Conservation (phyloP, 495 filamentous ascomycete species). For the Filosporella fistucella region DNA sequence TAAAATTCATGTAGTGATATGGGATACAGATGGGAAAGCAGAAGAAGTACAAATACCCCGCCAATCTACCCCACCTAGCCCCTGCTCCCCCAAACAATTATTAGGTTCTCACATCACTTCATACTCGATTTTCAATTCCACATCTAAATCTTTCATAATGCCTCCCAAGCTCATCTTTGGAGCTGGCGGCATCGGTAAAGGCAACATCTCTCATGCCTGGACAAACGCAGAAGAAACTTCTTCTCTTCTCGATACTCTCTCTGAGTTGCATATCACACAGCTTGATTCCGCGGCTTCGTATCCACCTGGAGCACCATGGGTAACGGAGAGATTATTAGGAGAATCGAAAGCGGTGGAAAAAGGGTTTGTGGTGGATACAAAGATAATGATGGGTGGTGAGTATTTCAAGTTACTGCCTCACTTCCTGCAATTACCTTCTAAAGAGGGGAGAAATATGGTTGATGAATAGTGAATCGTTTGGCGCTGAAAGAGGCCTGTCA, state of each 20-base stretch:
- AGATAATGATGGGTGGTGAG: too few species aligned
- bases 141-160: too few species aligned
- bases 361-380: conserved; percentile 27
- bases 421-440: too few species aligned
- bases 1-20: too few species aligned
- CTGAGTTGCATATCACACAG: neutral
- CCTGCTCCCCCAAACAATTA: too few species aligned
- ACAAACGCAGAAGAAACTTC: conserved; percentile 1
- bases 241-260: neutral
- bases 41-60: too few species aligned
- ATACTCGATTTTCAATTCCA: too few species aligned
- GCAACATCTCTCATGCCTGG: conserved; percentile 6
- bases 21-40: too few species aligned
- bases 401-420: too few species aligned
- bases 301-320: conserved; percentile 1
- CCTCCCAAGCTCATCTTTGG: conserved; percentile 16
- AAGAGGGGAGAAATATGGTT: too few species aligned
- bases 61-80: neutral
- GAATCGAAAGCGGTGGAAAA: conserved; percentile 16
- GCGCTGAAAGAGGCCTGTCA: neutral
- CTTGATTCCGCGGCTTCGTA: conserved; percentile 12
- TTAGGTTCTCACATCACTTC: too few species aligned
- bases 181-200: conserved; percentile 5
- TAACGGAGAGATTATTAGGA: conserved; percentile 24
- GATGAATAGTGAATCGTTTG: conserved; percentile 3